A percentile compares a stretch with the other conserved stretches of the same genome.
These are phyloP conservation scores for Podospora anserina DNA, from an alignment of 495 filamentous ascomycete genomes.

Conservation along the genomic window DNA sequence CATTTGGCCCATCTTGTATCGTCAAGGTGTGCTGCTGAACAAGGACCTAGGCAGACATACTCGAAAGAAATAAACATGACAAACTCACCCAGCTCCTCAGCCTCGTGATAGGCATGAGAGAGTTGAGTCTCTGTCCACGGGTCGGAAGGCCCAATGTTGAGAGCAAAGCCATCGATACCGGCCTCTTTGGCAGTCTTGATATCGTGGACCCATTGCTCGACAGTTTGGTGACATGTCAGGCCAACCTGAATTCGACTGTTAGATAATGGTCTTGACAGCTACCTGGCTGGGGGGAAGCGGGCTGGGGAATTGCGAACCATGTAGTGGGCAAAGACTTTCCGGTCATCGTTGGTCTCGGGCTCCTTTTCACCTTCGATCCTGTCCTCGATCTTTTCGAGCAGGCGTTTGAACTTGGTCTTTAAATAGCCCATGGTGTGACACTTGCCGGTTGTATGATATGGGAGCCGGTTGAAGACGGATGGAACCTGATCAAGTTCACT, in stretches of 20 bases:
- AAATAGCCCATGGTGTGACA: constrained; percentile 4
- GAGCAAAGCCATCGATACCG: constrained; percentile 69
- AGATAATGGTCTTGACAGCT: not conserved
- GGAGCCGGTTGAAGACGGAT: not conserved
- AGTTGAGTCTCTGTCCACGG: constrained; percentile 50
- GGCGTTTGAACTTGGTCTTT: constrained; percentile 5
- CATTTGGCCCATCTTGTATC: not conserved
- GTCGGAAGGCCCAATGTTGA: constrained; percentile 61
- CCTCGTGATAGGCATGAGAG: constrained; percentile 53
- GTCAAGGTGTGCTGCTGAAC: too few species aligned
- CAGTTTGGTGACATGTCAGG: constrained; percentile 41
- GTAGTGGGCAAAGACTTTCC: constrained; percentile 43
- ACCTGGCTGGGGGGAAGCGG: not conserved
- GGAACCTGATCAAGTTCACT: not conserved
- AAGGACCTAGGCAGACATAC: constrained; percentile 12
- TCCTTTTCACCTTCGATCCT: not conserved
- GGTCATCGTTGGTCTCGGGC: not conserved
- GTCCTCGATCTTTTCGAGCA: constrained; percentile 13
- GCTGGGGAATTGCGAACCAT: constrained; percentile 34
- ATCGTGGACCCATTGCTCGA: constrained; percentile 56
- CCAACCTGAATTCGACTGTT: constrained; percentile 33
- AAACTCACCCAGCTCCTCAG: constrained; percentile 51
- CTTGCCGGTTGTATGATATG: not conserved
- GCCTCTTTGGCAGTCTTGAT: constrained; percentile 57
- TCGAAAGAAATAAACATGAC: constrained; percentile 70